These are phyloP conservation scores for Cyclotella cryptica DNA, from an alignment of 108 stramenopile genomes.

Conservation along the genomic window DNA sequence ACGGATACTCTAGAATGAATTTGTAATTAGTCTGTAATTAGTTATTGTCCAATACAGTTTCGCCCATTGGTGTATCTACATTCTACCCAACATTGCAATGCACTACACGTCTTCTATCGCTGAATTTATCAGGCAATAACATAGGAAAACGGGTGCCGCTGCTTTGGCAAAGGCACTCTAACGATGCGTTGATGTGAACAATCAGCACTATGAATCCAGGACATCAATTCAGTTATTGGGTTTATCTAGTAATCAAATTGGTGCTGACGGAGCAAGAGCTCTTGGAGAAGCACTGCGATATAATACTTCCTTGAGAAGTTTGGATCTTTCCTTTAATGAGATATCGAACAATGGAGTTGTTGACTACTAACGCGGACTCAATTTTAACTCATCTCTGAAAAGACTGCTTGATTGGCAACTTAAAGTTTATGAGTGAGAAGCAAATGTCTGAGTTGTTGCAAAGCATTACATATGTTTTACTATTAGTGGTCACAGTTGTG, in stretches of 20 bases:
- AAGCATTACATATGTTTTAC: neutral
- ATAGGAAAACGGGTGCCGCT: conserved; percentile 16
- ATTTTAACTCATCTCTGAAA: neutral
- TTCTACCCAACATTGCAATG: conserved; percentile 12
- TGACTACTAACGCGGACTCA: neutral
- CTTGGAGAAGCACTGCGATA: conserved; percentile 12
- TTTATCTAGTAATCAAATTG: conserved; percentile 24
- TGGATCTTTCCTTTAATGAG: conserved; percentile 19
- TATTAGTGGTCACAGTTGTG: neutral
- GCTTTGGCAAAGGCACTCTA: conserved; percentile 19
- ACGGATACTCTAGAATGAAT: no score
- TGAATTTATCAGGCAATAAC: conserved; percentile 26
- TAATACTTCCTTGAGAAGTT: conserved; percentile 18
- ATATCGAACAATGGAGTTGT: neutral
- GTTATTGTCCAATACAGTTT: no score
- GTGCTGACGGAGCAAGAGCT: conserved; percentile 16
- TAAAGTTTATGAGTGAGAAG: neutral
- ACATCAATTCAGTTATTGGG: conserved; percentile 18
- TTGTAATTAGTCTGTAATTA: no score
- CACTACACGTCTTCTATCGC: conserved; percentile 18
- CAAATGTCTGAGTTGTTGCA: neutral
- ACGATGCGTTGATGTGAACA: neutral
- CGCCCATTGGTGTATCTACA: no score
- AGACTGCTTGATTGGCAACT: conserved; percentile 7
- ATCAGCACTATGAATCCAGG: neutral